A percentile compares a stretch with the other conserved stretches of the same genome.
These are phyloP conservation scores for Tritrichomonas foetus DNA, from an alignment of 208 protist species.

Conservation along the genomic window DNA sequence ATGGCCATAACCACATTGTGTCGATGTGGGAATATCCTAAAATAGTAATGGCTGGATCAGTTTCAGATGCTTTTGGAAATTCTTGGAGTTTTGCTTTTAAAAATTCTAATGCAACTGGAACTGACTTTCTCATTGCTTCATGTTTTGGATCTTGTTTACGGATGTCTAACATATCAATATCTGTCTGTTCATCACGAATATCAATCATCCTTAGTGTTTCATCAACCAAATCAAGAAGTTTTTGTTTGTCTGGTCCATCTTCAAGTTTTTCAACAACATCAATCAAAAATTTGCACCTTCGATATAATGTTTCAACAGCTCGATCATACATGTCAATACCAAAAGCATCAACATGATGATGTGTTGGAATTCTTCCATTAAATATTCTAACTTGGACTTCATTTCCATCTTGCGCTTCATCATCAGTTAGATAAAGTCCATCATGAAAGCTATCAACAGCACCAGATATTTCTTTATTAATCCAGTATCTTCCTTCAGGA, in stretches of 20 bases:
- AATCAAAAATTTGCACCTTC: not conserved
- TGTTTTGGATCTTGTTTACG: not conserved
- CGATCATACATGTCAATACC: not conserved
- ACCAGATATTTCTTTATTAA: not conserved
- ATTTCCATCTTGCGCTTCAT: not conserved
- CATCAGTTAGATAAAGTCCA: not conserved
- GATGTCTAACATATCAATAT: not conserved
- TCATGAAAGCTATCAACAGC: not conserved
- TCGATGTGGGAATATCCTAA: not conserved
- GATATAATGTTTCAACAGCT: not conserved
- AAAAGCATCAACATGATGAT: not conserved
- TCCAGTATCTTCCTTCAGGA: not conserved
- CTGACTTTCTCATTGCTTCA: not conserved
- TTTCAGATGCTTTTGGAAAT: not conserved
- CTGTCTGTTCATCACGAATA: not conserved
- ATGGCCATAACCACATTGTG: conserved; percentile 10
- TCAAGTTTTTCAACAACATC: not conserved
- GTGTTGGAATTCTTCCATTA: not conserved
- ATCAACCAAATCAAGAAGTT: not conserved
- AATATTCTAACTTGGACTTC: not conserved
- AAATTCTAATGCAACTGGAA: not conserved
- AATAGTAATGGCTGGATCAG: not conserved
- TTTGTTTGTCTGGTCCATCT: not conserved
- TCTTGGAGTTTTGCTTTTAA: not conserved
- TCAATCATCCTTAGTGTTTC: not conserved